Percentiles rank a stretch among this genome's conserved stretches.
Evolutionary conservation across 2,329 filamentous ascomycete genomes (phyloP).

Genomic region (Verticillium longisporum): DNA sequence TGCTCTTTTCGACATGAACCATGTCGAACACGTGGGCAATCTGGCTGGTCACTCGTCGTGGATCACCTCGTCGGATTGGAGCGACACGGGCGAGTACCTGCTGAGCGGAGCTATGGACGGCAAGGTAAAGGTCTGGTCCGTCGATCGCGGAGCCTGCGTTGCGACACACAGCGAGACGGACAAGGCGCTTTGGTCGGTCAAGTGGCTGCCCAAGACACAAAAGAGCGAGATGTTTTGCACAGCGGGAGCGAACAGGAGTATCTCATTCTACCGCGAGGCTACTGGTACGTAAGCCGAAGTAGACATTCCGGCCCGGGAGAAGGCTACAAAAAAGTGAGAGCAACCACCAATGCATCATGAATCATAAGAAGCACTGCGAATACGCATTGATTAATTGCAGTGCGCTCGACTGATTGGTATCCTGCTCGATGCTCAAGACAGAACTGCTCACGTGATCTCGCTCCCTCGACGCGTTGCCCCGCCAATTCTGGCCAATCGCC

Average conservation of each 20-base stretch:
- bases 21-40: constrained; percentile 88
- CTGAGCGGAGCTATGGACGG: constrained; percentile 86
- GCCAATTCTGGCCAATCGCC: constrained; percentile 28
- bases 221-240: constrained; percentile 70
- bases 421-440: neutral
- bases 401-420: no score
- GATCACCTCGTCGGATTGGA: constrained; percentile 92
- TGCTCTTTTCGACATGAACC: constrained; percentile 83
- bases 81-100: constrained; percentile 83
- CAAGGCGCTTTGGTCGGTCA: constrained; percentile 74
- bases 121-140: constrained; percentile 92
- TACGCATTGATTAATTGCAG: no score
- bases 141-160: constrained; percentile 77
- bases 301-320: neutral
- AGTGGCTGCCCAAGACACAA: constrained; percentile 70
- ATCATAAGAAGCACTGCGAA: no score
- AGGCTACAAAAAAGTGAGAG: neutral
- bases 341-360: neutral
- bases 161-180: constrained; percentile 91
- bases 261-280: constrained; percentile 81
- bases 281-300: constrained; percentile 39
- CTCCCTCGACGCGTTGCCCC: constrained; percentile 46
- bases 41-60: constrained; percentile 74
- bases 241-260: constrained; percentile 66
- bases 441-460: constrained; percentile 41